Percentiles rank a stretch among this genome's conserved stretches.
Evolutionary conservation across 441 rosid genomes (phyloP).

Genomic region (Kokia cookei): DNA sequence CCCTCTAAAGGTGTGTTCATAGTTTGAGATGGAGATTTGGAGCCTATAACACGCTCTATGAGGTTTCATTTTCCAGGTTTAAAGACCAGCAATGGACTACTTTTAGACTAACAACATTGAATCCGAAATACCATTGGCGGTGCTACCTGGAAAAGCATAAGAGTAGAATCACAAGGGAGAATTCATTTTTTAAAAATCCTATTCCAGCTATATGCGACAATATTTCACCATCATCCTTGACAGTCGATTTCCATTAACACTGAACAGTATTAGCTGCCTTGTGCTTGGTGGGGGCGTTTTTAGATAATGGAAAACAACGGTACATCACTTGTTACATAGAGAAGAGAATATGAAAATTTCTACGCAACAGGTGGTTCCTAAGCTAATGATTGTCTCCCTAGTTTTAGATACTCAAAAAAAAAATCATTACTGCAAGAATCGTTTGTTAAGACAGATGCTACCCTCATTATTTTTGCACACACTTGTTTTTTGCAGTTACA

Average conservation of each 20-base stretch:
- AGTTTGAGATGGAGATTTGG: background rate
- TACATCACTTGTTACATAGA: background rate
- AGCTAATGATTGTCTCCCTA: background rate
- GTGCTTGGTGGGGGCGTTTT: slow-evolving; percentile 25
- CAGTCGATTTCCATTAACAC: background rate
- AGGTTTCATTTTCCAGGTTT: background rate
- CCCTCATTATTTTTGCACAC: slow-evolving; percentile 13
- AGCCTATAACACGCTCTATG: too few species aligned
- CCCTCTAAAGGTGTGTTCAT: too few species aligned
- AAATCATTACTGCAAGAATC: slow-evolving; percentile 4
- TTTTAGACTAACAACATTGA: background rate
- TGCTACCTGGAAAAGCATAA: background rate
- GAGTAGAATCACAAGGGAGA: background rate
- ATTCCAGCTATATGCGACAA: background rate
- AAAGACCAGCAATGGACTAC: background rate
- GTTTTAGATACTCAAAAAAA: background rate
- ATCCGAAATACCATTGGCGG: background rate
- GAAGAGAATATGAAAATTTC: background rate
- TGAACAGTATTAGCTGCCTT: slow-evolving; percentile 20
- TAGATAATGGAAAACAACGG: slow-evolving; percentile 10
- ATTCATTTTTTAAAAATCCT: background rate
- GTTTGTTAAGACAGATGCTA: slow-evolving; percentile 21
- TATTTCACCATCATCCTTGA: background rate
- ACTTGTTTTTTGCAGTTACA: slow-evolving; percentile 19
- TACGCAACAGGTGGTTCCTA: background rate